A percentile compares a stretch with the other conserved stretches of the same genome.
phyloP scores from a whole-genome alignment of 768 basidiomycete genomes.

The Basidioascus undulatus region DNA sequence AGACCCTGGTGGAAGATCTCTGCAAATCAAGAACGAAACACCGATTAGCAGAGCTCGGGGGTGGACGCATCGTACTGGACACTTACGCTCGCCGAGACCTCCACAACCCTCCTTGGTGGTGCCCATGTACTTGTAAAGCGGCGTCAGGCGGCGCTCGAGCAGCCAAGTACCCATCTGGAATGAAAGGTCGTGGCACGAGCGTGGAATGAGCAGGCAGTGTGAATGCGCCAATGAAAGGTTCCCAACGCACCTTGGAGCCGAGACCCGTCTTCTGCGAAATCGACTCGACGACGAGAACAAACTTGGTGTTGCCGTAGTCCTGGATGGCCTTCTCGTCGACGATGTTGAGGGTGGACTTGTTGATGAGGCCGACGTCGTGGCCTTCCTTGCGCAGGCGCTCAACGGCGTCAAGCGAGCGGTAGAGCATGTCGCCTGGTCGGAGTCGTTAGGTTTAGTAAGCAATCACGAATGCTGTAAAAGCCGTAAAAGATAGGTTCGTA shows the following conservation, averaged over 20 bases:
- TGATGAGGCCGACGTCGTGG: constrained; percentile 58
- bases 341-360: constrained; percentile 60
- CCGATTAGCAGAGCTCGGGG: background rate
- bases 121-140: constrained; percentile 60
- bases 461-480: background rate
- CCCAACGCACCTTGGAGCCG: constrained; percentile 9
- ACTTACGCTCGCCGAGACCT: constrained; percentile 58
- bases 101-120: constrained; percentile 43
- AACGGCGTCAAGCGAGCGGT: constrained; percentile 63
- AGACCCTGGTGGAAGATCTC: constrained; percentile 56
- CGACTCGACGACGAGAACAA: constrained; percentile 66
- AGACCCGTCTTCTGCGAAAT: constrained; percentile 65
- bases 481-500: constrained; percentile 3
- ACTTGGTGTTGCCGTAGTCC: constrained; percentile 47
- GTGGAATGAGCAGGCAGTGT: background rate
- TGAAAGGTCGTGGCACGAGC: constrained; percentile 25
- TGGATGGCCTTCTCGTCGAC: constrained; percentile 54
- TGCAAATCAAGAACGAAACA: background rate
- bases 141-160: constrained; percentile 53
- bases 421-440: constrained; percentile 79
- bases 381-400: constrained; percentile 44
- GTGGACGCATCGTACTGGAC: constrained; percentile 15
- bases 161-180: constrained; percentile 71
- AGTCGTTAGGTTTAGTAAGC: background rate
- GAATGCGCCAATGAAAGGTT: background rate